Evolutionary conservation across 2,329 filamentous ascomycete genomes (phyloP), one percentile per base, ranked within the genome.

Genomic region (Pestalotiopsis sp.): DNA sequence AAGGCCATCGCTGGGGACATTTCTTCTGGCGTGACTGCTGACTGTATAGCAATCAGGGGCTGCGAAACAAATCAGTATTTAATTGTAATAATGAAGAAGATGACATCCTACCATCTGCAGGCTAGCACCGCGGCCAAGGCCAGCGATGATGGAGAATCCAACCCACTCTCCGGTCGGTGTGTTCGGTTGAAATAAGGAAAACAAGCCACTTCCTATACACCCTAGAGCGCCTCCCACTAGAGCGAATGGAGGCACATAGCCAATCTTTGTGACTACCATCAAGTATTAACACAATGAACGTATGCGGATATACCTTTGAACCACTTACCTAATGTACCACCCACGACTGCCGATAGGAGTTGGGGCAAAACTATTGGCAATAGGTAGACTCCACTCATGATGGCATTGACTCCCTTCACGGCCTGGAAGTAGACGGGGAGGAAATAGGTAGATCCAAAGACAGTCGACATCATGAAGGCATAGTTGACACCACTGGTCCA

Each of bases 91-190:
- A 68, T 27, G 3, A 59, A 66, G 14, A 27, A 23, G 2, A 57
- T 38, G 52, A 4, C 13, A 23, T 49, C 71, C 45, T 69, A 73
- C 72, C 71, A 76, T 74, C 41, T 74, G 74, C 69, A 76, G 71
- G 12, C 73, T 73, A 2, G 71, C 17, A 4, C 76, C 76, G 20
- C 74, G 71, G 36, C 74, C 74, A n/a, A 72, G 23, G 2, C 75
- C 75, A 65, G 71, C 72, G 25, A 77, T 62, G n/a, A 77, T 69
- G 49, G 73, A 72, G 61, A 69, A 77, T 2, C 71, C 74, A 20
- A 75, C 66, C 72, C 71, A 75, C 41, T 71, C 41, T 11, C 45
- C 67, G 0, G 68, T 66, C 0, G 72, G 31, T 2, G 74, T 74
- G 58, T 64, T 52, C 1, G 71, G 67, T 7, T 70, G 58, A 9